Percentiles rank a stretch among this genome's conserved stretches.
Conservation (phyloP, 2,329 filamentous ascomycete species). For the Chaetomium sp. region DNA sequence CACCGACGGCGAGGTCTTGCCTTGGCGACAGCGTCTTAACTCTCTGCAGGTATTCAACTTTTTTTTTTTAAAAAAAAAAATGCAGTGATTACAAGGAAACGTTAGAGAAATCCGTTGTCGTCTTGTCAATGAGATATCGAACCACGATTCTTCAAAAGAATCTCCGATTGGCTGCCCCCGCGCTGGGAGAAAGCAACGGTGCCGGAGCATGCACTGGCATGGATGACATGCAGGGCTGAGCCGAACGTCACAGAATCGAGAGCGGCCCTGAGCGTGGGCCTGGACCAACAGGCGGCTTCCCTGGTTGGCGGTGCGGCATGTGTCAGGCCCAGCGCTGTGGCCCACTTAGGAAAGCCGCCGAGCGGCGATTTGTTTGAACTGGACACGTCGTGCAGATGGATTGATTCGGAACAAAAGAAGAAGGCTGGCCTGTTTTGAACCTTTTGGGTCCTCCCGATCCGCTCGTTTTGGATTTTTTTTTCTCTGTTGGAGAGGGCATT, state of each 20-base stretch:
- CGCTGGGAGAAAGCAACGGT: background rate
- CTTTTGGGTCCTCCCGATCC: constrained; percentile 1
- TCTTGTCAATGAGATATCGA: too few relatives aligned
- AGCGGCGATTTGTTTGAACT: constrained; percentile 22
- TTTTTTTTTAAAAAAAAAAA: too few relatives aligned
- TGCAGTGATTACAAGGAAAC: too few relatives aligned
- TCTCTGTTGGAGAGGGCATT: constrained; percentile 5
- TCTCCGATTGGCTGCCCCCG: constrained; percentile 18
- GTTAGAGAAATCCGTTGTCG: too few relatives aligned
- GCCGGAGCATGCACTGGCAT: background rate
- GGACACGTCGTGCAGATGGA: constrained; percentile 24
- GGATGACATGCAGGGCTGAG: constrained; percentile 13
- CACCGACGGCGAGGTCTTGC: too few relatives aligned
- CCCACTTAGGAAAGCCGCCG: constrained; percentile 12
- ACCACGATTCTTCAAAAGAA: too few relatives aligned
- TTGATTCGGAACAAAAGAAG: constrained; percentile 4
- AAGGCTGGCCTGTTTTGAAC: constrained; percentile 10
- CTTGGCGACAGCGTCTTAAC: too few relatives aligned
- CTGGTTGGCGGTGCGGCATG: constrained; percentile 13
- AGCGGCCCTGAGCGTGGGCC: background rate
- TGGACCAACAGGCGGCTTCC: constrained; percentile 8
- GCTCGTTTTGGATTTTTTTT: constrained; percentile 10
- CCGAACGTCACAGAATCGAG: constrained; percentile 2
- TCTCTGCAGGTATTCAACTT: too few relatives aligned
- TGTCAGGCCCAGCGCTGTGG: constrained; percentile 7